These are phyloP conservation scores for Meyerozyma guilliermondii DNA, from an alignment of 1,139 yeast species.

Conservation along the genomic window DNA sequence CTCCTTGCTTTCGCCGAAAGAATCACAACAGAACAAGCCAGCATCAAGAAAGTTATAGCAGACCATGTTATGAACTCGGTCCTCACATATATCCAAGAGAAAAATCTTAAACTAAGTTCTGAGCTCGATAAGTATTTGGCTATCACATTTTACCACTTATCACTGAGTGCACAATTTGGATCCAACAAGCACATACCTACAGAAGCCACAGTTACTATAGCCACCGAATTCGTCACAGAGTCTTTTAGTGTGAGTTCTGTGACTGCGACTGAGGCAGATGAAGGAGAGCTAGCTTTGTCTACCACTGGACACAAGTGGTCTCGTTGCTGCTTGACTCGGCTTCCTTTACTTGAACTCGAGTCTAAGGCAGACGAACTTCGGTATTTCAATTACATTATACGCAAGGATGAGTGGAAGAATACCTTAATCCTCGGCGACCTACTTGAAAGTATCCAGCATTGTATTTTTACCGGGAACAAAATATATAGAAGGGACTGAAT, in stretches of 20 bases:
- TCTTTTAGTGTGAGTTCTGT: constrained; percentile 16
- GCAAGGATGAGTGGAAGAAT: constrained; percentile 9
- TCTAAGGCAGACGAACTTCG: constrained; percentile 32
- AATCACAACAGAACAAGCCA: constrained; percentile 11
- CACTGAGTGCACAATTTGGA: constrained; percentile 7
- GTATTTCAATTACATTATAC: constrained; percentile 24
- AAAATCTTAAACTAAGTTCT: constrained; percentile 4
- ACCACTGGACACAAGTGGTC: constrained; percentile 34
- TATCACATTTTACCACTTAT: constrained; percentile 16
- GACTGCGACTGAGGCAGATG: constrained; percentile 12
- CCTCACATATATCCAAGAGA: constrained; percentile 9
- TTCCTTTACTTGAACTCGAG: constrained; percentile 34
- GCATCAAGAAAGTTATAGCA: constrained; percentile 13
- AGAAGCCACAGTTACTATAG: constrained; percentile 18
- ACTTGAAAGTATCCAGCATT: constrained; percentile 19
- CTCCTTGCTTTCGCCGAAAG: constrained; percentile 3
- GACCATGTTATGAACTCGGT: constrained; percentile 16
- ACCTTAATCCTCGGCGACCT: constrained; percentile 14
- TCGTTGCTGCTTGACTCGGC: constrained; percentile 29
- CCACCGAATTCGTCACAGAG: constrained; percentile 26
- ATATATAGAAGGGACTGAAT: constrained; percentile 13
- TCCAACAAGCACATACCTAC: constrained; percentile 9
- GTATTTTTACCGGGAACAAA: constrained; percentile 30
- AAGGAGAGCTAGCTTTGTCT: constrained; percentile 18
- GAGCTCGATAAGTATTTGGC: constrained; percentile 26